A percentile compares a stretch with the other conserved stretches of the same genome.
These are phyloP conservation scores for Leptographium radiaticola DNA, from an alignment of 2,329 filamentous ascomycete species.

Conservation along the genomic window DNA sequence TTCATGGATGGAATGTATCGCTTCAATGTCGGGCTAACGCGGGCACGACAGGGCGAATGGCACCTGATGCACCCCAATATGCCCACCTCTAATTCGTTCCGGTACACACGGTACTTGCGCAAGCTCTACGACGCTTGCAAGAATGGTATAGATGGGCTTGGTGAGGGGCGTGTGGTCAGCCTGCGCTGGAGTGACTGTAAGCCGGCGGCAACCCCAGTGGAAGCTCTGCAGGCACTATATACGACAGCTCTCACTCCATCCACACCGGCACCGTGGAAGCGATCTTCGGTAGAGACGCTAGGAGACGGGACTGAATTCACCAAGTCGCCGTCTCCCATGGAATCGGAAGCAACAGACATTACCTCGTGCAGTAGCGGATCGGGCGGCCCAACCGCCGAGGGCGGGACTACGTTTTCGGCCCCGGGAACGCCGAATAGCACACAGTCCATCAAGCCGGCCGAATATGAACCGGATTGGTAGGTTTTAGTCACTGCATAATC, in stretches of 20 bases:
- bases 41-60: slow-evolving; percentile 30
- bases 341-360: background rate
- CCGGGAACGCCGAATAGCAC: background rate
- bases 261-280: background rate
- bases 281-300: background rate
- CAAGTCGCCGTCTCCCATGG: background rate
- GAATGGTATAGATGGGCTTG: background rate
- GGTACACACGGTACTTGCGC: slow-evolving; percentile 5
- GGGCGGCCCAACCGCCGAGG: background rate
- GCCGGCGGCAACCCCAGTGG: background rate
- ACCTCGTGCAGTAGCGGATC: background rate
- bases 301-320: background rate
- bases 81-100: slow-evolving; percentile 6
- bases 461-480: background rate
- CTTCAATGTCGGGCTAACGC: slow-evolving; percentile 31
- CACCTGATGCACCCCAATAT: slow-evolving; percentile 29
- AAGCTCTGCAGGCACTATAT: background rate
- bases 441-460: background rate
- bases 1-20: slow-evolving; percentile 31
- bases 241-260: background rate
- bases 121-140: slow-evolving; percentile 10
- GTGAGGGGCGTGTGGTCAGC: slow-evolving; percentile 9
- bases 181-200: background rate
- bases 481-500: no score
- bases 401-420: background rate